Base-by-base conservation (phyloP, 2,329 filamentous ascomycete species). In the Fusarium sp. region DNA sequence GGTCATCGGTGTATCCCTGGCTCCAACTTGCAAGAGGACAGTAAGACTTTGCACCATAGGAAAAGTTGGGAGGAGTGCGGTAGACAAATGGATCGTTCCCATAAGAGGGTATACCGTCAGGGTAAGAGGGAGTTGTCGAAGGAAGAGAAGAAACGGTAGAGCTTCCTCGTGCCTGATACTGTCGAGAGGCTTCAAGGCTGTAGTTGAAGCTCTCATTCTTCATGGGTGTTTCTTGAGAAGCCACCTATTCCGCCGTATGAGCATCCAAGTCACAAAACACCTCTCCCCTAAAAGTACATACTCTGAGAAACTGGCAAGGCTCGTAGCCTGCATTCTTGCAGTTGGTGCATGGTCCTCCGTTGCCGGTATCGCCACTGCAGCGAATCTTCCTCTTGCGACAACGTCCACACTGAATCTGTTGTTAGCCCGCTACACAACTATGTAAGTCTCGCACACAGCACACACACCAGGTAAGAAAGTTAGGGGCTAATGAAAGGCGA, bases 331-430 rank as follows among this genome's bases (percentile, higher is more conserved):
- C 89, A 60, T 82, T 87, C 70, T 87, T 90, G 80, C 94, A 98
- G 75, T 93, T 96, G 10, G 84, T 81, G 76, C 94, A 98, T n/a
- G 89, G 88, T 35, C 81, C 78, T n/a, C 90, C 90, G 70, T 89
- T 86, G 29, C 90, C 91, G 31, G 84, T 82, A 73, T 97, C 92
- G 39, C 94, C 94, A 71, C 91, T 96, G 79, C 94, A 98, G 68
- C 92, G 90, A 70, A 98, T 98, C 81, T 98, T 98, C 57, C 94
- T 87, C 79, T 94, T 93, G 59, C 94, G 88, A 77, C 94, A 98
- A 67, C 94, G 88, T 32, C 88, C 87, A 75, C 94, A 98, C 94
- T 97, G 65, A 53, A 64, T 45, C 31, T 59, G 46, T 34, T 56
- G 68, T 71, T 66, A 70, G 67, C 63, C 29, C 32, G 56, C 40